These are phyloP conservation scores for Pseudogymnoascus sp. DNA, from an alignment of 2,329 filamentous ascomycete genomes.

Conservation along the genomic window DNA sequence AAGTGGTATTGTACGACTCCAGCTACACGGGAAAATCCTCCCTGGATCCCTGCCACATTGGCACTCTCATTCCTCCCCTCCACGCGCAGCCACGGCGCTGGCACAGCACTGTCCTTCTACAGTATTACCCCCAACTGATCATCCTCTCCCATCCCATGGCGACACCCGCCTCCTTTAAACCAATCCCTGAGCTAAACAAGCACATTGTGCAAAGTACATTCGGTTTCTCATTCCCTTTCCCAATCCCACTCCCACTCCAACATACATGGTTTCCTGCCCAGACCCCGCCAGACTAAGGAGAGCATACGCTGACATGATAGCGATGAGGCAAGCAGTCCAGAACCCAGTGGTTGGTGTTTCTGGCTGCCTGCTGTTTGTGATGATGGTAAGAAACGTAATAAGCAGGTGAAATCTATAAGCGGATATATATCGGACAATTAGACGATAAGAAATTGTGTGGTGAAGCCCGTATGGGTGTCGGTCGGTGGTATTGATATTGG, in stretches of 20 bases:
- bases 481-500: background rate
- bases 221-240: background rate
- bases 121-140: background rate
- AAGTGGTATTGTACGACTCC: constrained; percentile 6
- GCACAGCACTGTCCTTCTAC: background rate
- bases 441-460: background rate
- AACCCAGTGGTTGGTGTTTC: background rate
- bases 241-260: background rate
- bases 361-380: background rate
- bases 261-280: constrained; percentile 1
- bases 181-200: constrained; percentile 1
- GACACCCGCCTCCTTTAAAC: background rate
- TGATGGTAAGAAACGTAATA: background rate
- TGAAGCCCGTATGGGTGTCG: background rate
- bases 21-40: constrained; percentile 2
- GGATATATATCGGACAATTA: constrained; percentile 3
- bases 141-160: background rate
- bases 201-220: background rate
- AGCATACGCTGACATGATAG: background rate
- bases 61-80: background rate
- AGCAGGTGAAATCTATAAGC: constrained; percentile 4
- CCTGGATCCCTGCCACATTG: background rate
- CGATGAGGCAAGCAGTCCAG: background rate
- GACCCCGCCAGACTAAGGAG: background rate
- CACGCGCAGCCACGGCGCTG: background rate